These are phyloP conservation scores for Fraxinus xanthoxyloides DNA, from an alignment of 305 asterid genomes.

Conservation along the genomic window DNA sequence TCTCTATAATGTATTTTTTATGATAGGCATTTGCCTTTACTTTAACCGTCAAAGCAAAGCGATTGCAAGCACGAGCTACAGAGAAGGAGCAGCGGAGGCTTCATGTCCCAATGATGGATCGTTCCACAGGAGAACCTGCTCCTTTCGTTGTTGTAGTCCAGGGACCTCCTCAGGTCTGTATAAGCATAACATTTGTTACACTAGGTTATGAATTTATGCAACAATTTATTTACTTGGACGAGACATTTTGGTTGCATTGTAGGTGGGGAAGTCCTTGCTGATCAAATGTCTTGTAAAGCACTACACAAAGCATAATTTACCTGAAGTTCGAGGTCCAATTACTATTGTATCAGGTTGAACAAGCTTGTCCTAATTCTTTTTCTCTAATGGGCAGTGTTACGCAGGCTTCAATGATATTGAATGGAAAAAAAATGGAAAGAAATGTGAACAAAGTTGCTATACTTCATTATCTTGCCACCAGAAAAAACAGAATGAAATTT, in stretches of 20 bases:
- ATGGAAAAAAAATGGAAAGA: no score
- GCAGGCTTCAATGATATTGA: no score
- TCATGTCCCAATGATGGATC: conserved; percentile 80
- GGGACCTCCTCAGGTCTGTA: conserved; percentile 91
- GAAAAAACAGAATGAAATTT: no score
- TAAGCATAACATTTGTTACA: background rate
- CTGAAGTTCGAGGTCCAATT: conserved; percentile 95
- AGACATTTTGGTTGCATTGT: conserved; percentile 22
- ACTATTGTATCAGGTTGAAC: conserved; percentile 87
- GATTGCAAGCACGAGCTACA: conserved; percentile 70
- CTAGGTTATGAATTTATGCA: background rate
- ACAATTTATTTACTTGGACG: background rate
- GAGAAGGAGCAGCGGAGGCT: conserved; percentile 95
- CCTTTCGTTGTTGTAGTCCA: conserved; percentile 89
- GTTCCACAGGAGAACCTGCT: conserved; percentile 82
- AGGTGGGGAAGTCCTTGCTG: conserved; percentile 95
- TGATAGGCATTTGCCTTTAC: conserved; percentile 80
- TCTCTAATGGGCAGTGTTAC: background rate
- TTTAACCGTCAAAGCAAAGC: conserved; percentile 79
- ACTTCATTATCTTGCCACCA: no score
- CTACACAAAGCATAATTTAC: conserved; percentile 84
- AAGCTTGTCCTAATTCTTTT: background rate
- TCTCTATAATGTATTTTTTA: background rate
- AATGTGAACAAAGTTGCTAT: no score
- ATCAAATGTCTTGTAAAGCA: conserved; percentile 85